Conservation (phyloP, 1,139 yeast species). For the Candida sanyaensis region DNA sequence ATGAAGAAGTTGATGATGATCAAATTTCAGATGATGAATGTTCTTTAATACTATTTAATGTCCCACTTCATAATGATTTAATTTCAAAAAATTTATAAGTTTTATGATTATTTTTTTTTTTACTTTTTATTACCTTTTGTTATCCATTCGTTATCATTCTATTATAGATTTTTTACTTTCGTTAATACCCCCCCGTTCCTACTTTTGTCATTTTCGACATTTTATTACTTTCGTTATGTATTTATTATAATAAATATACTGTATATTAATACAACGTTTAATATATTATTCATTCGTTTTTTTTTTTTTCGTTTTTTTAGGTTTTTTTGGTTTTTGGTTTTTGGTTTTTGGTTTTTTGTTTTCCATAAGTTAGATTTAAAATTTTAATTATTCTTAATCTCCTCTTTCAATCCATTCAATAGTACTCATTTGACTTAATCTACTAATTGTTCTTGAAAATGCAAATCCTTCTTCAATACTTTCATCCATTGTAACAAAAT, state of each 20-base stretch:
- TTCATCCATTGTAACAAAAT: slow-evolving; percentile 75
- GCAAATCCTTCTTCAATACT: slow-evolving; percentile 95
- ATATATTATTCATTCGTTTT: neutral
- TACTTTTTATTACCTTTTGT: too few species aligned
- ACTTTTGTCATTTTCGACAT: neutral
- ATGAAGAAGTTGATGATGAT: slow-evolving; percentile 47
- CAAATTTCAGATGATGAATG: slow-evolving; percentile 29
- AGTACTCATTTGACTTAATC: slow-evolving; percentile 92
- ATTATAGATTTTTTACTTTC: neutral
- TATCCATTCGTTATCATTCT: neutral
- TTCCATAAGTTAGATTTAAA: too few species aligned
- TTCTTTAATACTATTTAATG: slow-evolving; percentile 37
- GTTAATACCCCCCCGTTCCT: neutral
- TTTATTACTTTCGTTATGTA: neutral
- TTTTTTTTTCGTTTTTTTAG: too few species aligned
- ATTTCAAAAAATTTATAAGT: neutral
- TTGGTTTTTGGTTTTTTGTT: too few species aligned
- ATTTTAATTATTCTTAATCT: too few species aligned
- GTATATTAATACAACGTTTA: neutral
- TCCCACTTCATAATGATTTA: slow-evolving; percentile 24
- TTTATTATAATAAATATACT: neutral
- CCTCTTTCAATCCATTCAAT: slow-evolving; percentile 78
- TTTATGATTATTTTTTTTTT: too few species aligned
- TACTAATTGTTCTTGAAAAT: slow-evolving; percentile 88
- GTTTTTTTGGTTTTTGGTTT: too few species aligned